Evolutionary conservation across 2,329 filamentous ascomycete genomes (phyloP).

Genomic region (Incumbomyces lentus): DNA sequence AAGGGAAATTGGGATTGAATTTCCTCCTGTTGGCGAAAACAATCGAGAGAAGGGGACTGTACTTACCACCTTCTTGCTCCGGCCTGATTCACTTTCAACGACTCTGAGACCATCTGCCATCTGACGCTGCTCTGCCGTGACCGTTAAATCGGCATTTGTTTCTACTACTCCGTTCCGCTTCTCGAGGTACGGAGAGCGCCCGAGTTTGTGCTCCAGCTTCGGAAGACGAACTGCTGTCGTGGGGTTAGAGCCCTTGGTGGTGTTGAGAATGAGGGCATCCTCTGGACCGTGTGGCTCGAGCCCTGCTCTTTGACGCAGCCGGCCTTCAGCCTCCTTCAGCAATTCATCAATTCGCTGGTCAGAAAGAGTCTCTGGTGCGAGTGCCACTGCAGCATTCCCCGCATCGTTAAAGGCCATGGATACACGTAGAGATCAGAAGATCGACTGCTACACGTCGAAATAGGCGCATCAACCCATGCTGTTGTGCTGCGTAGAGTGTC

Average conservation of each 20-base stretch:
- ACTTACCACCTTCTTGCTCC: conserved; percentile 43
- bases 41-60: conserved; percentile 3
- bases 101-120: conserved; percentile 40
- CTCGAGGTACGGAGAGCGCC: conserved; percentile 21
- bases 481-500: too few relatives aligned
- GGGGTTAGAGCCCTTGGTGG: conserved; percentile 2
- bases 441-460: too few relatives aligned
- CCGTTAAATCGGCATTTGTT: conserved; percentile 42
- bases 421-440: too few relatives aligned
- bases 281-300: conserved; percentile 20
- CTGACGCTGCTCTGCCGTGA: conserved; percentile 35
- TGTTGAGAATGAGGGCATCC: conserved; percentile 11
- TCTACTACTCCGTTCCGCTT: conserved; percentile 43
- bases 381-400: not conserved
- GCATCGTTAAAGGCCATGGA: too few relatives aligned
- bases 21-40: conserved; percentile 53
- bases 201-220: conserved; percentile 15
- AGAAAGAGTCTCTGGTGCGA: conserved; percentile 7
- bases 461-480: too few relatives aligned
- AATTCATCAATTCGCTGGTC: conserved; percentile 56
- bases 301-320: conserved; percentile 32
- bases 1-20: conserved; percentile 59
- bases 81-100: conserved; percentile 43
- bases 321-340: conserved; percentile 52
- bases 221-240: conserved; percentile 11